Evolutionary conservation across 163 green algal genomes (phyloP).

Genomic region (Volvox carteri): DNA sequence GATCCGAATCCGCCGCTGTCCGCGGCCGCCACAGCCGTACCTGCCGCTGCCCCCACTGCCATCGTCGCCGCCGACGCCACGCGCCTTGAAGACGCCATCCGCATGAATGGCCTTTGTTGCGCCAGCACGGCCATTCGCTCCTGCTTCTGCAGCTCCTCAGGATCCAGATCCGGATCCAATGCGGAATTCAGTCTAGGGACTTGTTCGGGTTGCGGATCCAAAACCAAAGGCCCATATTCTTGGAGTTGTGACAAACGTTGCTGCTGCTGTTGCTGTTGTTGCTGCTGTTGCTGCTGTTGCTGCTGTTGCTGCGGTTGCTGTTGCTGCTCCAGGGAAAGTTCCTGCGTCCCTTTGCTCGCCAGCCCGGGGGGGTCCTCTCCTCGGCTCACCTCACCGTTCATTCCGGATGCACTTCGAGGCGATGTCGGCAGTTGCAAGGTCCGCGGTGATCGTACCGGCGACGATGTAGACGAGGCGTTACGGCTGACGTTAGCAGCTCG

Average conservation of each 20-base stretch:
- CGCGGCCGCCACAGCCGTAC: background rate
- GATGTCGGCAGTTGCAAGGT: no score
- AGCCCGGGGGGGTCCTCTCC: no score
- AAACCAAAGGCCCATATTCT: background rate
- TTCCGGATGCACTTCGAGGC: no score
- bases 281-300: background rate
- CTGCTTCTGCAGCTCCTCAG: background rate
- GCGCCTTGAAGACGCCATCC: no score
- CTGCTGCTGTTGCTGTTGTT: background rate
- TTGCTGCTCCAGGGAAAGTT: no score
- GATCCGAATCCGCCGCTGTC: background rate
- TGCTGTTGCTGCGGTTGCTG: no score
- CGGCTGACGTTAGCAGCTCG: no score
- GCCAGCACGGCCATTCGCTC: background rate
- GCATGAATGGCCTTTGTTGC: background rate
- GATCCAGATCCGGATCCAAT: constrained; percentile 4
- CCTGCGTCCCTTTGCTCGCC: no score
- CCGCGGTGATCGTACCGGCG: no score
- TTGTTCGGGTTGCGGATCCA: background rate
- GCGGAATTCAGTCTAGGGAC: background rate
- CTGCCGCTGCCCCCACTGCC: background rate
- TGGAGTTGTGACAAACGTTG: background rate
- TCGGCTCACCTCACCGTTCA: no score
- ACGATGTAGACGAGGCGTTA: no score
- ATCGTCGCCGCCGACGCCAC: no score